phyloP scores from a whole-genome alignment of 2,329 filamentous ascomycete species.

The Fusarium sp. region DNA sequence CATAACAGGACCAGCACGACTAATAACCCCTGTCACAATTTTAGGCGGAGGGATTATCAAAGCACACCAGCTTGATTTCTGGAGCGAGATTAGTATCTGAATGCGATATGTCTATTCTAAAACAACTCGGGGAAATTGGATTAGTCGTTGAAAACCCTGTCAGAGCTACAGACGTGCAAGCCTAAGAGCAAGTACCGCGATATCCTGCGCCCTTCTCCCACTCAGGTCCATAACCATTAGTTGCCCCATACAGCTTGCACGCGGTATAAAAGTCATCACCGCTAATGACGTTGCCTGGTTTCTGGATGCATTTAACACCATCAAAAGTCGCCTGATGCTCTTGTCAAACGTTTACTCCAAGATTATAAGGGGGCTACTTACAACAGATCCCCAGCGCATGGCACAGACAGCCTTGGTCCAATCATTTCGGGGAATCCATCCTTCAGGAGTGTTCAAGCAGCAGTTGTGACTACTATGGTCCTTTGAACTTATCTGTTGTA shows the following conservation, averaged over 20 bases:
- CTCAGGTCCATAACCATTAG: not conserved
- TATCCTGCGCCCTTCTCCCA: not conserved
- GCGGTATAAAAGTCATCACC: not conserved
- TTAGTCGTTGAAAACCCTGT: not conserved
- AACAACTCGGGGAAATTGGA: not conserved
- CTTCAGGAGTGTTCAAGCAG: not conserved
- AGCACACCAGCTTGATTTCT: no score
- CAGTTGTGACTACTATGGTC: not conserved
- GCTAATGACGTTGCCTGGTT: not conserved
- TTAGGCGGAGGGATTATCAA: no score
- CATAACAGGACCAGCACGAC: not conserved
- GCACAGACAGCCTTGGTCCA: not conserved
- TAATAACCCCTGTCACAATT: no score
- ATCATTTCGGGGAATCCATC: not conserved
- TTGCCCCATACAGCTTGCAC: not conserved
- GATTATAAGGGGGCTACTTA: accelerated
- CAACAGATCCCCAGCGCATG: not conserved
- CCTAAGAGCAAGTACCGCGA: not conserved
- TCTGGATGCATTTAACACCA: not conserved
- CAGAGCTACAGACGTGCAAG: not conserved
- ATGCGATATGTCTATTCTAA: no score
- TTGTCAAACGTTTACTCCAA: not conserved
- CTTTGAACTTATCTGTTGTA: not conserved
- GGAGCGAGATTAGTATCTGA: no score
- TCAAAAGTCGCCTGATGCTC: not conserved